Conservation (phyloP, 1,139 yeast genomes). For the Lodderomyces elongisporus region DNA sequence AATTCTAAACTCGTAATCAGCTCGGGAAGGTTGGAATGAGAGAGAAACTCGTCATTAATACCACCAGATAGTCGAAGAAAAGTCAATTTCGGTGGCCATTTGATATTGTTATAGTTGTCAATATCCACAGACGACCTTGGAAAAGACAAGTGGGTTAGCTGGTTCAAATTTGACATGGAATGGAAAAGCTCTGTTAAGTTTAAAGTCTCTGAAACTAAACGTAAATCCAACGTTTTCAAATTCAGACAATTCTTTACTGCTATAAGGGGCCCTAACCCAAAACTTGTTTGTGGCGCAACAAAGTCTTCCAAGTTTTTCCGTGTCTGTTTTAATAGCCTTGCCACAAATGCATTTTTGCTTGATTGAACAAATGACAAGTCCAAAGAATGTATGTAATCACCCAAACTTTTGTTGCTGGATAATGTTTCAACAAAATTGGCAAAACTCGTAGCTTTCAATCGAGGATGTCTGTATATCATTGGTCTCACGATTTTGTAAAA, state of each 20-base stretch:
- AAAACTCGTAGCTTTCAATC: conserved; percentile 63
- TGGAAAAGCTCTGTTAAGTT: conserved; percentile 73
- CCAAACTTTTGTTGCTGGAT: conserved; percentile 37
- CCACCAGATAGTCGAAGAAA: conserved; percentile 84
- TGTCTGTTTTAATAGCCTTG: conserved; percentile 74
- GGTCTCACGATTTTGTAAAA: conserved; percentile 61
- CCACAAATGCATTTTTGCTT: conserved; percentile 90
- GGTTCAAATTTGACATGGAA: conserved; percentile 59
- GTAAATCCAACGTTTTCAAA: conserved; percentile 64
- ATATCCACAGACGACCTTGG: conserved; percentile 86
- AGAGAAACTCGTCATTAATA: conserved; percentile 72
- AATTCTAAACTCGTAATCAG: conserved; percentile 70
- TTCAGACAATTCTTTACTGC: conserved; percentile 67
- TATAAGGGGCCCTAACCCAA: conserved; percentile 83
- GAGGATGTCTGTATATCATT: conserved; percentile 59
- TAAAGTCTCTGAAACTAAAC: conserved; percentile 89
- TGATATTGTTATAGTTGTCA: conserved; percentile 46
- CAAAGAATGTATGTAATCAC: conserved; percentile 45
- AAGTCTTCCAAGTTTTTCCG: conserved; percentile 58
- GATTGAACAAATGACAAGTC: conserved; percentile 80
- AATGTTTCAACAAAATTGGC: conserved; percentile 68
- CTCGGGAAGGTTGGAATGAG: conserved; percentile 60
- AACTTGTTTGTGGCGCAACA: conserved; percentile 91
- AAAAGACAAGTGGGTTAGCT: conserved; percentile 72
- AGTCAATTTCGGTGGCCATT: conserved; percentile 77